Conservation (phyloP, 2,329 filamentous ascomycete species). For the Diaporthe caulivora region DNA sequence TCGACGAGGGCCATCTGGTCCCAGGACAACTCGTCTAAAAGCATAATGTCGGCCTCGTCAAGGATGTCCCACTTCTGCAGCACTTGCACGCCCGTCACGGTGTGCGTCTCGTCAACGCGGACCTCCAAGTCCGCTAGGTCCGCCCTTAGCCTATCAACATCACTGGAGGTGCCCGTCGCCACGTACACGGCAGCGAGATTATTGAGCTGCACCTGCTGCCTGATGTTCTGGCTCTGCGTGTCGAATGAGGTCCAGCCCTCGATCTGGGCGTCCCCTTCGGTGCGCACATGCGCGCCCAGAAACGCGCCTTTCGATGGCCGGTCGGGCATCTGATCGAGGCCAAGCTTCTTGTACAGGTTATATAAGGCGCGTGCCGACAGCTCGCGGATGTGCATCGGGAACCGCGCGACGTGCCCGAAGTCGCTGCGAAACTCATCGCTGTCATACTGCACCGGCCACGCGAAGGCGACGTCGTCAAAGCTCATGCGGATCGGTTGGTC, state of each 20-base stretch:
- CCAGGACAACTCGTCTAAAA: conserved; percentile 37
- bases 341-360: conserved; percentile 33
- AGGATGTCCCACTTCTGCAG: conserved; percentile 39
- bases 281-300: conserved; percentile 38
- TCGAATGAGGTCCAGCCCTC: conserved; percentile 36
- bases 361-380: conserved; percentile 37
- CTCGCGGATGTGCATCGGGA: conserved; percentile 30
- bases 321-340: conserved; percentile 25
- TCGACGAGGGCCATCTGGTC: conserved; percentile 40
- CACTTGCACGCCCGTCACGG: conserved; percentile 9
- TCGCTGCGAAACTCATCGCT: conserved; percentile 31
- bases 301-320: conserved; percentile 23
- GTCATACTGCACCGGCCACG: conserved; percentile 36
- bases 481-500: conserved; percentile 30
- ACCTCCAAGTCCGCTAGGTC: conserved; percentile 23
- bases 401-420: conserved; percentile 33
- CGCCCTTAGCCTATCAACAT: conserved; percentile 25
- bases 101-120: conserved; percentile 25
- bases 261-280: conserved; percentile 34
- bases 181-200: conserved; percentile 38
- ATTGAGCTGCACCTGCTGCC: conserved; percentile 27
- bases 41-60: conserved; percentile 35
- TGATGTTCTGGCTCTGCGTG: conserved; percentile 13
- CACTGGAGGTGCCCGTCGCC: conserved; percentile 38
- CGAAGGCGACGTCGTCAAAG: conserved; percentile 37